phyloP scores from a whole-genome alignment of 2,329 filamentous ascomycete species.

The Cephalotrichum gorgonifer region DNA sequence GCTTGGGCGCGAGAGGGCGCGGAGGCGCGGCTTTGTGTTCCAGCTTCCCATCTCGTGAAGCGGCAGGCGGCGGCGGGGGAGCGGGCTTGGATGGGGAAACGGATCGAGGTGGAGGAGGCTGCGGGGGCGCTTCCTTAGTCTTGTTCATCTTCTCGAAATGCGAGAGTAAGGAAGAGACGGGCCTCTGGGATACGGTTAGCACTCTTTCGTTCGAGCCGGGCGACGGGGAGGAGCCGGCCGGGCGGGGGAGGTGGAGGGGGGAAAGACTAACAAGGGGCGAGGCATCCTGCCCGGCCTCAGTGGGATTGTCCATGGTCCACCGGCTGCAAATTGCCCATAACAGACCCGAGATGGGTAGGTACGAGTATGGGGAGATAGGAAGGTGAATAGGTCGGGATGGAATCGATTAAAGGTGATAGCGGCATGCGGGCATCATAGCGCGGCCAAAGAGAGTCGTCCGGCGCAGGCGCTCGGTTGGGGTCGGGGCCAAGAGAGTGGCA shows the following conservation, averaged over 20 bases:
- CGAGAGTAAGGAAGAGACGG: slow-evolving; percentile 70
- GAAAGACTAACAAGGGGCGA: slow-evolving; percentile 56
- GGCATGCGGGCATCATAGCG: not conserved
- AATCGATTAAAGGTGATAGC: not conserved
- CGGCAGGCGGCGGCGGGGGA: slow-evolving; percentile 30
- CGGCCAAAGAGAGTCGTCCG: slow-evolving; percentile 1
- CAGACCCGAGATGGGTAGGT: slow-evolving; percentile 1
- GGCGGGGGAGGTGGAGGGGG: not conserved
- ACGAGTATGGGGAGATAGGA: not conserved
- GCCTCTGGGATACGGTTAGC: slow-evolving; percentile 42
- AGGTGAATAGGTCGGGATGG: not conserved
- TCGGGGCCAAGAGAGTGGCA: not conserved
- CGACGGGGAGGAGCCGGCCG: too few relatives aligned
- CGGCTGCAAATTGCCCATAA: slow-evolving; percentile 7
- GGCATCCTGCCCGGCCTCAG: slow-evolving; percentile 55
- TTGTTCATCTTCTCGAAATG: slow-evolving; percentile 71
- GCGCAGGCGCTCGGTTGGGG: not conserved
- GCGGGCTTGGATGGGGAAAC: slow-evolving; percentile 27
- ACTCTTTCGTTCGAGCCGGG: not conserved
- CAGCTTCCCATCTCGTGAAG: slow-evolving; percentile 28
- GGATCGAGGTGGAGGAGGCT: slow-evolving; percentile 16
- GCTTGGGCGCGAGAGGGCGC: slow-evolving; percentile 20
- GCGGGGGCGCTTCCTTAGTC: slow-evolving; percentile 22
- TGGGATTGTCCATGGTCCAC: slow-evolving; percentile 10
- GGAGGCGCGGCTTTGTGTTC: slow-evolving; percentile 21